Evolutionary conservation across 495 filamentous ascomycete genomes (phyloP).

Genomic region (Podospora pseudocomata): DNA sequence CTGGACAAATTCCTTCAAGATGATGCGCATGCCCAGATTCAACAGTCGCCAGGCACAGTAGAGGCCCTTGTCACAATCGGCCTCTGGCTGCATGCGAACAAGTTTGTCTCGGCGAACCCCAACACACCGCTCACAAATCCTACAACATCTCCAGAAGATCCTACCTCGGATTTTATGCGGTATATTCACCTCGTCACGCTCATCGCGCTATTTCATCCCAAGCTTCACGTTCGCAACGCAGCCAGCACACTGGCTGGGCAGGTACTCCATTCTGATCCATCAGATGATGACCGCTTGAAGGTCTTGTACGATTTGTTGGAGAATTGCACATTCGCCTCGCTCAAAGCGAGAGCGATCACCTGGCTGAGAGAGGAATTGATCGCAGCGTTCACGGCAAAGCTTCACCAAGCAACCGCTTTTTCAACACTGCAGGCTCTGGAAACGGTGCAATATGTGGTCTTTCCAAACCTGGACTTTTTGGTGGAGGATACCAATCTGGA

Average conservation of each 20-base stretch:
- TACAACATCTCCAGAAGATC: constrained; percentile 21
- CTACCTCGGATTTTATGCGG: constrained; percentile 44
- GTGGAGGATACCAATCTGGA: constrained; percentile 22
- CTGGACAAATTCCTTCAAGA: constrained; percentile 57
- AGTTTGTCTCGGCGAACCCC: constrained; percentile 26
- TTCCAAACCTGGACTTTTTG: constrained; percentile 37
- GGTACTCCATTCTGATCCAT: constrained; percentile 73
- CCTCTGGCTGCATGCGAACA: constrained; percentile 45
- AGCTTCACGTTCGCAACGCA: constrained; percentile 63
- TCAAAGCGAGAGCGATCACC: constrained; percentile 75
- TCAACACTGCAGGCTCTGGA: constrained; percentile 49
- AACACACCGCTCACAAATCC: constrained; percentile 19
- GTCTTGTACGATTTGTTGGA: constrained; percentile 79
- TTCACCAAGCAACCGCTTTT: constrained; percentile 50
- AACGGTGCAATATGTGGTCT: constrained; percentile 43
- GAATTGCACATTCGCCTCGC: constrained; percentile 69
- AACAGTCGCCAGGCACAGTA: constrained; percentile 35
- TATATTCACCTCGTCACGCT: constrained; percentile 61
- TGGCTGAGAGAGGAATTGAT: constrained; percentile 88
- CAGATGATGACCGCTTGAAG: constrained; percentile 62
- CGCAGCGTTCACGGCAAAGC: constrained; percentile 33
- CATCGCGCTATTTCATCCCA: constrained; percentile 64
- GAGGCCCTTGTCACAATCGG: constrained; percentile 51
- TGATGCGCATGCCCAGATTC: constrained; percentile 38
- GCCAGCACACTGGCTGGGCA: constrained; percentile 70